phyloP scores from a whole-genome alignment of 495 filamentous ascomycete species.

The Talaromyces stipitatus region DNA sequence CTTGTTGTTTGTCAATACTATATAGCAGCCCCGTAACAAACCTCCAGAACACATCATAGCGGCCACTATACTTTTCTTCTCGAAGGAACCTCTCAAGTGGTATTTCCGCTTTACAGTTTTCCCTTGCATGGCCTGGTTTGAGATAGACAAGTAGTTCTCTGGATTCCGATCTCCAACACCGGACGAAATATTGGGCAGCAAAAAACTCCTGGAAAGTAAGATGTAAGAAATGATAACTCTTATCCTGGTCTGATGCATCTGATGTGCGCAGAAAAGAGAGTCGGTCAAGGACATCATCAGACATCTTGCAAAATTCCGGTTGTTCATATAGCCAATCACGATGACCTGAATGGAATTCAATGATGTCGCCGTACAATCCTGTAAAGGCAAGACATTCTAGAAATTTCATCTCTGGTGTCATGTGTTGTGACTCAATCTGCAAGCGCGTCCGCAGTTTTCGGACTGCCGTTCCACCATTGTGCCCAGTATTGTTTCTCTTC shows the following conservation, averaged over 20 bases:
- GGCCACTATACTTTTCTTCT: conserved; percentile 28
- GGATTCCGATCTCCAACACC: neutral
- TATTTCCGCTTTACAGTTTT: neutral
- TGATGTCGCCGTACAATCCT: conserved; percentile 1
- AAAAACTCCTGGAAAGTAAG: conserved; percentile 17
- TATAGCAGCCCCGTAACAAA: conserved; percentile 35
- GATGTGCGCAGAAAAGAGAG: conserved; percentile 20
- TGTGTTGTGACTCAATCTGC: neutral
- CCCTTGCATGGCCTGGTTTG: neutral
- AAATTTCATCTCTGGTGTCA: neutral
- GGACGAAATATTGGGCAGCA: conserved; percentile 7
- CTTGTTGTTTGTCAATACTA: conserved; percentile 1
- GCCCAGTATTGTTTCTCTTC: neutral
- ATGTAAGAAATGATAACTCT: conserved; percentile 4
- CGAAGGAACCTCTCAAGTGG: conserved; percentile 19
- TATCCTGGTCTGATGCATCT: neutral
- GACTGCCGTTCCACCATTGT: neutral
- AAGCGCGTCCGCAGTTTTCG: neutral
- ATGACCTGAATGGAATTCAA: neutral
- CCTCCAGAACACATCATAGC: conserved; percentile 36
- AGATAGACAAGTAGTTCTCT: neutral
- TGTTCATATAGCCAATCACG: conserved; percentile 2
- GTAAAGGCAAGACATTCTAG: neutral
- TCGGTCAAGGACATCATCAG: conserved; percentile 1
- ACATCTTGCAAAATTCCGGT: neutral